phyloP scores from a whole-genome alignment of 208 protist genomes.

The Leishmania braziliensis region DNA sequence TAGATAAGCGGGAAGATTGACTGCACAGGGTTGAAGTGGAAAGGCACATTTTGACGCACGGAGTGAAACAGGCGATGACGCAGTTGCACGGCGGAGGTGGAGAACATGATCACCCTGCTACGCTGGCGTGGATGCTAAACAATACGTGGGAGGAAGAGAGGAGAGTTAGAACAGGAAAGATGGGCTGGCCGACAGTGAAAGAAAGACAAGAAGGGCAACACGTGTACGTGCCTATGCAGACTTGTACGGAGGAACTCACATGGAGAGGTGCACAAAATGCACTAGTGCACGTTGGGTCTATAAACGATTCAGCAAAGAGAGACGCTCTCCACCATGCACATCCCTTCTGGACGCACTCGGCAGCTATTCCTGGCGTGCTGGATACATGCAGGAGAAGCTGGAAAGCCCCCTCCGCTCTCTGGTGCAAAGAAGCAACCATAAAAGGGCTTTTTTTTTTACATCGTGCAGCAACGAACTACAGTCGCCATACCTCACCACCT shows the following conservation, averaged over 20 bases:
- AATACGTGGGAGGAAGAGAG: neutral
- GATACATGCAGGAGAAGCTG: neutral
- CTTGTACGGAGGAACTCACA: neutral
- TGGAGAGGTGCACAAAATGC: neutral
- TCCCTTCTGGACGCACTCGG: neutral
- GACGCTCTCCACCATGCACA: neutral
- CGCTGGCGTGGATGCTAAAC: neutral
- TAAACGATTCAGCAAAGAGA: neutral
- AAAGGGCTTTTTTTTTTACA: neutral
- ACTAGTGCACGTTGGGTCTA: neutral
- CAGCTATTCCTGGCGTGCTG: neutral
- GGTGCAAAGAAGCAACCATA: neutral
- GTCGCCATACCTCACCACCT: neutral
- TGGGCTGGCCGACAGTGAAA: neutral
- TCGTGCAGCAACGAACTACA: neutral
- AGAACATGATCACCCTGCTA: conserved; percentile 19
- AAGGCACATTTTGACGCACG: conserved; percentile 60
- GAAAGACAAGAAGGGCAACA: neutral
- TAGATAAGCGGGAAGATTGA: conserved; percentile 92
- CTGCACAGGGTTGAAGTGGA: conserved; percentile 80
- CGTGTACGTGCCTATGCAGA: neutral
- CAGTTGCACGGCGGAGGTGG: conserved; percentile 6
- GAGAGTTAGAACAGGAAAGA: neutral
- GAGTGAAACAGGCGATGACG: conserved; percentile 82
- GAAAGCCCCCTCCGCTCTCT: neutral